These are phyloP conservation scores for Saccharum officinarum DNA, from an alignment of 176 grass and related monocot genomes.

Conservation along the genomic window DNA sequence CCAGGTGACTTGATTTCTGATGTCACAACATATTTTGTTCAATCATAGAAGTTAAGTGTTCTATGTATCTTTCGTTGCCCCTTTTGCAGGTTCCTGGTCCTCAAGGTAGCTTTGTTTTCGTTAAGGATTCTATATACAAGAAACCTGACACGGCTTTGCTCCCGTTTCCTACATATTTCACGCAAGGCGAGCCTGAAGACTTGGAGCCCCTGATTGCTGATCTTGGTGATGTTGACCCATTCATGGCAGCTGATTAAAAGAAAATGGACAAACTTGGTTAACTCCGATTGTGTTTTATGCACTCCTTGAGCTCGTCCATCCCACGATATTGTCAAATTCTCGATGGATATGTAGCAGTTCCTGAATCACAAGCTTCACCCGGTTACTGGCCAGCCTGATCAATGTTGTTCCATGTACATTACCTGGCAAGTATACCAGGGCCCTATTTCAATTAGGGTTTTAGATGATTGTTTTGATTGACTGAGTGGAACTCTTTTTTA, in stretches of 20 bases:
- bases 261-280: background rate
- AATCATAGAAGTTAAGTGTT: background rate
- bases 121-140: slow-evolving; percentile 92
- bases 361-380: slow-evolving; percentile 13
- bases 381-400: slow-evolving; percentile 38
- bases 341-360: slow-evolving; percentile 23
- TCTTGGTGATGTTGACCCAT: slow-evolving; percentile 83
- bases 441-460: slow-evolving; percentile 29
- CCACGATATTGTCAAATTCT: slow-evolving; percentile 40
- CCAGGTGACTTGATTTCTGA: slow-evolving; percentile 59
- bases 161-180: slow-evolving; percentile 90
- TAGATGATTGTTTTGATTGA: slow-evolving; percentile 51
- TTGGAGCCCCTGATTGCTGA: slow-evolving; percentile 62
- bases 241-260: slow-evolving; percentile 83
- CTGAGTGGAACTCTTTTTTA: slow-evolving; percentile 24
- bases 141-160: slow-evolving; percentile 69
- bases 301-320: slow-evolving; percentile 20
- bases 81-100: slow-evolving; percentile 81
- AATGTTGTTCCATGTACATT: slow-evolving; percentile 50
- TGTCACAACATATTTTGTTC: background rate
- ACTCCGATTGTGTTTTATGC: slow-evolving; percentile 6
- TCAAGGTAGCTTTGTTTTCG: slow-evolving; percentile 91
- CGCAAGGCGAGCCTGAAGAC: slow-evolving; percentile 56
- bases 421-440: slow-evolving; percentile 37
- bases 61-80: slow-evolving; percentile 8